Evolutionary conservation across 75 land plant species (phyloP).

Genomic region (Pinus albicaulis): DNA sequence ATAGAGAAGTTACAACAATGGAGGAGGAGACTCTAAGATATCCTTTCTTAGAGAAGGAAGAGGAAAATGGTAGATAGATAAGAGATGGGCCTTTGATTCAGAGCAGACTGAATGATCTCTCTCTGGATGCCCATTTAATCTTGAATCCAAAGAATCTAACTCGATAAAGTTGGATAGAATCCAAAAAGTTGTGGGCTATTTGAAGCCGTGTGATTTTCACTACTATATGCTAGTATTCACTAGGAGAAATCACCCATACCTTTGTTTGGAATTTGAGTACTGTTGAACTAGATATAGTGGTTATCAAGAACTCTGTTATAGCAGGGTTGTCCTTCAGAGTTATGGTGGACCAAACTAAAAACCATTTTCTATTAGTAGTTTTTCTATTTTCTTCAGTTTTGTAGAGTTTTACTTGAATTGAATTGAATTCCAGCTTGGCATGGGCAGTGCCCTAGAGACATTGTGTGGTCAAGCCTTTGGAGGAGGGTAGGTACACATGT

Average conservation of each 20-base stretch:
- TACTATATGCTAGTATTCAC: neutral
- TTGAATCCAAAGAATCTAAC: no score
- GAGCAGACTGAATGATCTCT: no score
- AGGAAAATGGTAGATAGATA: no score
- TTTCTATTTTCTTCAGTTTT: neutral
- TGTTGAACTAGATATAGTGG: neutral
- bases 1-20: no score
- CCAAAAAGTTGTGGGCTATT: neutral
- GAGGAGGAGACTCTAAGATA: no score
- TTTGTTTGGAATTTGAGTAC: neutral
- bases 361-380: no score
- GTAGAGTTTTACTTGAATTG: neutral
- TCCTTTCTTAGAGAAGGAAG: no score
- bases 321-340: no score
- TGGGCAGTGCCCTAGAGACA: constrained; percentile 54
- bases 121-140: no score
- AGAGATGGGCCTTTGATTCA: no score
- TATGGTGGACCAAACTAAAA: neutral
- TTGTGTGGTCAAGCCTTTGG: constrained; percentile 56
- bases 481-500: constrained; percentile 36
- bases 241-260: neutral
- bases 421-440: constrained; percentile 33
- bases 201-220: neutral
- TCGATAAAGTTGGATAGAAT: neutral
- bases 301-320: no score